These are phyloP conservation scores for Pichia scutulata DNA, from an alignment of 805 yeast genomes.

Conservation along the genomic window DNA sequence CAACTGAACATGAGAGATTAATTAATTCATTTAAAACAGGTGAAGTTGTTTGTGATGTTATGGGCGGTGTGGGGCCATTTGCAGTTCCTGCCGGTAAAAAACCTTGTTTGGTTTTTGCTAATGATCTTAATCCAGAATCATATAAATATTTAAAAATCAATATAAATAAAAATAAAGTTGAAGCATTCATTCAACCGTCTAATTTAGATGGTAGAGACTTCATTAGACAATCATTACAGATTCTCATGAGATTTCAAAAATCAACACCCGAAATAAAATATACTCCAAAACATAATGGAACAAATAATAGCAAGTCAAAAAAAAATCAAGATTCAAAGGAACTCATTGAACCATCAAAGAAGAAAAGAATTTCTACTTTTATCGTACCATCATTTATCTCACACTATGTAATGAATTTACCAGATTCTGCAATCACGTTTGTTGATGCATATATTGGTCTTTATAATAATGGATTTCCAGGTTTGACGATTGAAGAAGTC, in stretches of 20 bases:
- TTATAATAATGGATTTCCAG: slow-evolving; percentile 35
- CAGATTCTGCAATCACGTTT: slow-evolving; percentile 85
- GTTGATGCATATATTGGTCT: slow-evolving; percentile 72
- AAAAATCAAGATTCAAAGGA: slow-evolving; percentile 8
- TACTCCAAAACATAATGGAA: slow-evolving; percentile 26
- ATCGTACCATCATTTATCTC: slow-evolving; percentile 47
- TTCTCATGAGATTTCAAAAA: slow-evolving; percentile 41
- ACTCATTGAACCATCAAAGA: slow-evolving; percentile 17
- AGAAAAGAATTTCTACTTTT: slow-evolving; percentile 19
- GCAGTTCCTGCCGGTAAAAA: slow-evolving; percentile 93
- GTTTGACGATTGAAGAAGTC: slow-evolving; percentile 30
- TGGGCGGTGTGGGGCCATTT: slow-evolving; percentile 99
- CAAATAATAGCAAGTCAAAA: slow-evolving; percentile 15
- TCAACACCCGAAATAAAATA: slow-evolving; percentile 32
- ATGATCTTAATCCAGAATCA: slow-evolving; percentile 88
- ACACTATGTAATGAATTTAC: slow-evolving; percentile 92
- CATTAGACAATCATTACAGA: slow-evolving; percentile 51
- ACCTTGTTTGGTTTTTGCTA: slow-evolving; percentile 73
- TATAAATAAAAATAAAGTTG: slow-evolving; percentile 55
- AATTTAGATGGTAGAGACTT: slow-evolving; percentile 81
- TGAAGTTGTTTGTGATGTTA: slow-evolving; percentile 84
- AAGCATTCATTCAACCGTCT: slow-evolving; percentile 47
- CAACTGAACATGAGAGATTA: slow-evolving; percentile 86
- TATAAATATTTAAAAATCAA: slow-evolving; percentile 63
- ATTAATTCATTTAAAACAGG: slow-evolving; percentile 51